Conservation (phyloP, 148 eudicot genomes). For the Limonium bicolor region DNA sequence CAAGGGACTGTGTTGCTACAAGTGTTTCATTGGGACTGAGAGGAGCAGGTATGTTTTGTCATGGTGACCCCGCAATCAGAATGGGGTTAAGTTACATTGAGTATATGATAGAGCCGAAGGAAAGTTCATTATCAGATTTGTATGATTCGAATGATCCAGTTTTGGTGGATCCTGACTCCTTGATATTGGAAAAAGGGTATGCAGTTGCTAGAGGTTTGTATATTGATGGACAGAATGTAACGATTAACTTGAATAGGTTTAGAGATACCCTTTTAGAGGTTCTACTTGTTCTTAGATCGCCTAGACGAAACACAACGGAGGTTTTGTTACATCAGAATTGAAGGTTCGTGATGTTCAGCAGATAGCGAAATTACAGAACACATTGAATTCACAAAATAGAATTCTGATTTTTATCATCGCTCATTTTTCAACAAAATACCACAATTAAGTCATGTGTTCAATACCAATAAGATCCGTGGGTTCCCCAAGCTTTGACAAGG, state of each 20-base stretch:
- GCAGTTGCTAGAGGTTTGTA: slow-evolving; percentile 8
- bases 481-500: no score
- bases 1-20: slow-evolving; percentile 11
- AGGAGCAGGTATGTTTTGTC: slow-evolving; percentile 8
- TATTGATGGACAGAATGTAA: slow-evolving; percentile 31
- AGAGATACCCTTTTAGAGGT: slow-evolving; percentile 16
- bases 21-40: slow-evolving; percentile 11
- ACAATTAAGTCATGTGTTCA: no score
- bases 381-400: no score
- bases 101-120: slow-evolving; percentile 18
- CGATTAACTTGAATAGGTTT: slow-evolving; percentile 23
- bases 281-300: no score
- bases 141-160: slow-evolving; percentile 17
- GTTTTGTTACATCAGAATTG: no score
- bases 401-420: no score
- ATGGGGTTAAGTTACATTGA: slow-evolving; percentile 29
- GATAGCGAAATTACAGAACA: no score
- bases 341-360: no score
- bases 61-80: slow-evolving; percentile 16
- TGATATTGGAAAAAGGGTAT: slow-evolving; percentile 16
- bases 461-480: no score
- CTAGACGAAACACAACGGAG: no score
- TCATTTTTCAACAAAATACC: no score
- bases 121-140: slow-evolving; percentile 18
- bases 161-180: slow-evolving; percentile 11